A percentile compares a stretch with the other conserved stretches of the same genome.
Evolutionary conservation across 2,329 filamentous ascomycete genomes (phyloP).

Genomic region (Aspergillus hiratsukae): DNA sequence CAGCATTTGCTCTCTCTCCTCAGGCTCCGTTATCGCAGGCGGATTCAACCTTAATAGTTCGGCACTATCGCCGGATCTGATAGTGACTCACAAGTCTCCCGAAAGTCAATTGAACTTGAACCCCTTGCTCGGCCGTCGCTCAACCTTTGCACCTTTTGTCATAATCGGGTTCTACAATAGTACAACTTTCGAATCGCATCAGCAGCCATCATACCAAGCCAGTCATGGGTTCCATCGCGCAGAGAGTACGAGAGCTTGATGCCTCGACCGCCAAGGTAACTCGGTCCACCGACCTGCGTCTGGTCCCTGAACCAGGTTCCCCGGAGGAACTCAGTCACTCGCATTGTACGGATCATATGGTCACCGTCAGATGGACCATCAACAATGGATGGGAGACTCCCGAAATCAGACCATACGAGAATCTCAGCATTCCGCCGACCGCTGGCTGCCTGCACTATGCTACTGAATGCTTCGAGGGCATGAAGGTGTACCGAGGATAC

Average conservation of each 20-base stretch:
- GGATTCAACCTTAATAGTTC: neutral
- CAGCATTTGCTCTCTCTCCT: neutral
- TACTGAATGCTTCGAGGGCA: constrained; percentile 85
- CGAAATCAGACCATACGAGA: constrained; percentile 70
- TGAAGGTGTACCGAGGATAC: constrained; percentile 66
- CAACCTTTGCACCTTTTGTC: neutral
- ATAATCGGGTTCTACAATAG: neutral
- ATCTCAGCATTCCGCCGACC: constrained; percentile 72
- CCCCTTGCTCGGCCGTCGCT: neutral
- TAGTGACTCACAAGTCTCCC: constrained; percentile 9
- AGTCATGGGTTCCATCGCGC: constrained; percentile 30
- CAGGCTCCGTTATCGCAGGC: neutral
- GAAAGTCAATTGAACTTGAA: neutral
- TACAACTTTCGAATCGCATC: neutral
- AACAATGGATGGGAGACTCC: constrained; percentile 67
- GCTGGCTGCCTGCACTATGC: constrained; percentile 82
- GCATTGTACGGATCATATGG: constrained; percentile 79
- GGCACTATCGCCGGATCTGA: neutral
- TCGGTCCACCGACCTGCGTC: constrained; percentile 29
- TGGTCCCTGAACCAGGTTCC: constrained; percentile 37
- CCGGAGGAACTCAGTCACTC: constrained; percentile 38
- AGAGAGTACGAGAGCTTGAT: constrained; percentile 32
- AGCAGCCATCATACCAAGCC: neutral
- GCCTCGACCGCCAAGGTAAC: constrained; percentile 38
- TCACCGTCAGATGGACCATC: constrained; percentile 65